Percentiles rank a stretch among this genome's conserved stretches.
phyloP scores from a whole-genome alignment of 2,329 filamentous ascomycete genomes.

The Venturia asperata region DNA sequence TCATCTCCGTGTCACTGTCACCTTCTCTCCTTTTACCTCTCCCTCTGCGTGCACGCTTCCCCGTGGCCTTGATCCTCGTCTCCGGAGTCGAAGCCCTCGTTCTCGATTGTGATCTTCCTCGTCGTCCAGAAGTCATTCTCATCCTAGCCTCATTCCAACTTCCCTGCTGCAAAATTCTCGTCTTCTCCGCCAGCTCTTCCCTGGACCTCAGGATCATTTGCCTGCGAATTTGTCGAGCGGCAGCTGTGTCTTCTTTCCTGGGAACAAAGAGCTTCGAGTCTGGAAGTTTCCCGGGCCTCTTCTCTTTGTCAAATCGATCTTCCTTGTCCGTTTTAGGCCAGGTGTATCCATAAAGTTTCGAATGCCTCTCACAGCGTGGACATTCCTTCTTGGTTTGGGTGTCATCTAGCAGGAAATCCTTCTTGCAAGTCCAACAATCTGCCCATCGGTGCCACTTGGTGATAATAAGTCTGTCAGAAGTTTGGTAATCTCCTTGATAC shows the following conservation, averaged over 20 bases:
- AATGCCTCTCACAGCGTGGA: conserved; percentile 88
- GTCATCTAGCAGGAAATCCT: conserved; percentile 78
- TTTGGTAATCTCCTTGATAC: conserved; percentile 57
- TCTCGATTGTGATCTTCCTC: conserved; percentile 9
- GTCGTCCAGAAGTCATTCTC: conserved; percentile 10
- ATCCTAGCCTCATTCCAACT: conserved; percentile 8
- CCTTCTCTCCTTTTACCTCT: background rate
- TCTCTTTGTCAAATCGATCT: conserved; percentile 62
- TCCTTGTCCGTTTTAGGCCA: conserved; percentile 93
- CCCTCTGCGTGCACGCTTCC: background rate
- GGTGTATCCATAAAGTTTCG: conserved; percentile 85
- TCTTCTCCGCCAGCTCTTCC: background rate
- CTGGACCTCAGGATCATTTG: conserved; percentile 2
- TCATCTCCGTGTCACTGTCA: conserved; percentile 7
- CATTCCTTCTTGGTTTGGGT: conserved; percentile 78
- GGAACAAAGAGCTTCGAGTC: conserved; percentile 32
- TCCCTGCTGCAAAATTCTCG: conserved; percentile 1
- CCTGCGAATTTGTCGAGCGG: background rate
- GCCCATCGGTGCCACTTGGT: conserved; percentile 78
- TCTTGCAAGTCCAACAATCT: conserved; percentile 75
- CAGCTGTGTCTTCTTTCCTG: background rate
- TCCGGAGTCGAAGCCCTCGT: background rate
- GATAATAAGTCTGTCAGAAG: conserved; percentile 67
- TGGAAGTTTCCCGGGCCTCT: conserved; percentile 61
- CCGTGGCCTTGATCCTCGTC: background rate